Evolutionary conservation across 495 filamentous ascomycete genomes (phyloP).

Genomic region (Lasiosphaeriaceae sp.): DNA sequence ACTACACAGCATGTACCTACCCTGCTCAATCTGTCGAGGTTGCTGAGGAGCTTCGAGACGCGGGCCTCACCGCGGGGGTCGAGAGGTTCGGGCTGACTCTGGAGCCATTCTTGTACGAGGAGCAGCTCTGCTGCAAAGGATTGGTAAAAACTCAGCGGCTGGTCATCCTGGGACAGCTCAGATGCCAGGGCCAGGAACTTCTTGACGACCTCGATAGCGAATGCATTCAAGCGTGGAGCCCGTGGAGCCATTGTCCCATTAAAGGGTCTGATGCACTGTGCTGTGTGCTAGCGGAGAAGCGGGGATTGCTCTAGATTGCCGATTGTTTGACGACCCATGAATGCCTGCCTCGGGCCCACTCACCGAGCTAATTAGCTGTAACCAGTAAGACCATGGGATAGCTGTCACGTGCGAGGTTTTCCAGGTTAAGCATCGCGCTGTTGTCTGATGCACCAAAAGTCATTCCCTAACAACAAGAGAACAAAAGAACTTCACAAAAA

Average conservation of each 20-base stretch:
- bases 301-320: too few relatives aligned
- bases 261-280: neutral
- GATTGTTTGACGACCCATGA: too few relatives aligned
- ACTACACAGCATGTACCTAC: neutral
- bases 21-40: constrained; percentile 1
- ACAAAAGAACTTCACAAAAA: too few relatives aligned
- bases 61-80: neutral
- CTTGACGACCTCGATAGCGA: neutral
- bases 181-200: neutral
- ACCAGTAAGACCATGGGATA: too few relatives aligned
- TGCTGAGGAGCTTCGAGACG: neutral
- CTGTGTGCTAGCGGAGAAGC: too few relatives aligned
- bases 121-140: neutral
- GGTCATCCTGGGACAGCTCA: neutral
- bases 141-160: neutral
- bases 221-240: neutral
- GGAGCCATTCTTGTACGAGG: neutral
- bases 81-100: neutral
- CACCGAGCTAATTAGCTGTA: too few relatives aligned
- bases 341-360: too few relatives aligned
- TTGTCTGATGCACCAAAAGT: too few relatives aligned
- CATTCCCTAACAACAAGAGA: too few relatives aligned
- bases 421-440: too few relatives aligned
- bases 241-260: neutral
- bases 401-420: too few relatives aligned